Percentiles rank a stretch among this genome's conserved stretches.
phyloP scores from a whole-genome alignment of 768 basidiomycete species.

The Sporobolomyces roseus region DNA sequence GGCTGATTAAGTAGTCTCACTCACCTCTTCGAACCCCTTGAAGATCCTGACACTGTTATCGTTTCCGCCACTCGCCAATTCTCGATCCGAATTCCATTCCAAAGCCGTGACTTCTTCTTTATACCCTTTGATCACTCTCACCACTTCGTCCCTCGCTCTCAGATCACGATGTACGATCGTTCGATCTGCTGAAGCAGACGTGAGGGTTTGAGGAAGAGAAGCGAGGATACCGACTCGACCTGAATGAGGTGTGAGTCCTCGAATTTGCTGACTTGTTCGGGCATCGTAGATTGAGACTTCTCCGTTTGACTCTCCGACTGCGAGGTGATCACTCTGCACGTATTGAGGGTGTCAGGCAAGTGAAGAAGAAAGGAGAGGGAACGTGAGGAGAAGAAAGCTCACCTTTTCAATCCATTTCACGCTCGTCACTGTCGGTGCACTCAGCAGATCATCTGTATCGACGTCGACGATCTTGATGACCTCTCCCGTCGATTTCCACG shows the following conservation, averaged over 20 bases:
- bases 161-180: conserved; percentile 7
- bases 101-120: neutral
- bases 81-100: conserved; percentile 10
- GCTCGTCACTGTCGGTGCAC: conserved; percentile 1
- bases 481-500: neutral
- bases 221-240: conserved; percentile 7
- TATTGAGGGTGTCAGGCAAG: neutral
- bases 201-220: neutral
- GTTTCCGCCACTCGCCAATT: conserved; percentile 15
- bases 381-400: neutral
- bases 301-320: neutral
- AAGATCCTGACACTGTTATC: conserved; percentile 13
- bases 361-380: neutral
- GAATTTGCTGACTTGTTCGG: neutral
- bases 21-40: conserved; percentile 8
- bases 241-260: neutral
- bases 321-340: neutral
- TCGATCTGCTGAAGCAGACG: neutral
- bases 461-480: neutral
- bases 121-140: neutral
- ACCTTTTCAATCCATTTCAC: conserved; percentile 3
- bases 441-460: neutral
- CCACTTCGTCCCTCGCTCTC: conserved; percentile 4
- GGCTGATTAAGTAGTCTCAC: neutral
- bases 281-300: conserved; percentile 3